Base-by-base conservation (phyloP, 1,284 basidiomycete species). In the Rhodotorula sp. region DNA sequence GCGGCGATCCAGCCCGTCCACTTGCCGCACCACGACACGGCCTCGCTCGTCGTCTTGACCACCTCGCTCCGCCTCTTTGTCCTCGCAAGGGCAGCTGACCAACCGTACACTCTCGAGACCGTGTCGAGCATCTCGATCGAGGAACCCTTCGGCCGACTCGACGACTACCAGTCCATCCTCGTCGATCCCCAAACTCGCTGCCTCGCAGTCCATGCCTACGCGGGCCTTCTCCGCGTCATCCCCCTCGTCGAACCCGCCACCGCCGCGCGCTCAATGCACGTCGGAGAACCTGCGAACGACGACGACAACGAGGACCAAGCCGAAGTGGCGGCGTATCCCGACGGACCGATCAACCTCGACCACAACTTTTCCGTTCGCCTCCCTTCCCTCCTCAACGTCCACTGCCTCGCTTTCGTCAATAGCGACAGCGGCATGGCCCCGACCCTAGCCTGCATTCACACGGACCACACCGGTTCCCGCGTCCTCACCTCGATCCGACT, bases 161-260 rank as follows among this genome's bases (percentile, higher is more conserved):
- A 67, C 0, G 71, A 70, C 45, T 63, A 63, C 54, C 74, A 72
- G 28, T 60, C 64, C 26, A 71, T 77, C 64, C 52, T 67, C 52
- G 72, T 75, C 60, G 73, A 74, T 57, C 71, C 73, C 2, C 26
- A 48, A 5, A 38, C 34, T 5, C 57, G 69, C 18, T 76, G 68
- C 68, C 31, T 77, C 48, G 52, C 71, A 52, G 63, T 78, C 5
- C 74, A 78, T 60, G 77, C 73, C n/a, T 79, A 77, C 68, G 64
- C 71, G 54, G 77, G 77, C 5, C 70, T 78, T n/a, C 48, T 76
- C 16, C 65, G 77, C 18, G 61, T 79, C 59, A 62, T 79, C n/a
- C 72, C 73, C 3, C 71, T 79, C 57, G 21, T n/a, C 56, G 34
- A 34, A 23, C 28, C 14, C 1, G 12, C 49, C 16, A 28, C 26